These are phyloP conservation scores for Malassezia restricta DNA, from an alignment of 1,284 basidiomycete species.

Conservation along the genomic window DNA sequence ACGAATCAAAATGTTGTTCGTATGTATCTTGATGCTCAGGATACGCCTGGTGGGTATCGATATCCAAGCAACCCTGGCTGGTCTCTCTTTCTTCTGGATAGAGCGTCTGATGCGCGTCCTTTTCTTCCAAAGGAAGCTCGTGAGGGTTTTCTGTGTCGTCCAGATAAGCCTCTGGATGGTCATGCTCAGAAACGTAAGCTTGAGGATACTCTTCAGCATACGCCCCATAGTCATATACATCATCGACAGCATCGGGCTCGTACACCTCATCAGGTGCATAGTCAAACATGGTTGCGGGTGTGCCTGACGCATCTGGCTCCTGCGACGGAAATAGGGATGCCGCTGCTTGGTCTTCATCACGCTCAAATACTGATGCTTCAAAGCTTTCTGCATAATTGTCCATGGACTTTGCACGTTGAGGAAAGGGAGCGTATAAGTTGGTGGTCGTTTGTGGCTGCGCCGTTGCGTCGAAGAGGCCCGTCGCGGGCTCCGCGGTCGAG, in stretches of 20 bases:
- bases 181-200: too few relatives aligned
- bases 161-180: too few relatives aligned
- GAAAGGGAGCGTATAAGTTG: not conserved
- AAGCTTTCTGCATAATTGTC: constrained; percentile 1
- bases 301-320: not conserved
- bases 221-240: not conserved
- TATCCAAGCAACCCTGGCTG: too few relatives aligned
- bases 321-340: not conserved
- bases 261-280: not conserved
- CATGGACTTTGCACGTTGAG: not conserved
- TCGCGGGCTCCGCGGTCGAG: not conserved
- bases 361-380: not conserved
- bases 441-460: not conserved
- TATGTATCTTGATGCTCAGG: too few relatives aligned
- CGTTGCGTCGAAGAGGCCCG: not conserved
- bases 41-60: too few relatives aligned
- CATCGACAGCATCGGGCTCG: not conserved
- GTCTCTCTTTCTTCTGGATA: too few relatives aligned
- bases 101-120: too few relatives aligned
- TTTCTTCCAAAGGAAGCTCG: too few relatives aligned
- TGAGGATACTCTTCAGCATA: not conserved
- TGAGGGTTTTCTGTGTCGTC: too few relatives aligned
- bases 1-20: too few relatives aligned
- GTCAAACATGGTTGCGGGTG: not conserved
- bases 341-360: not conserved